A percentile compares a stretch with the other conserved stretches of the same genome.
These are phyloP conservation scores for Sambucus nigra DNA, from an alignment of 129 eudicot species.

Conservation along the genomic window DNA sequence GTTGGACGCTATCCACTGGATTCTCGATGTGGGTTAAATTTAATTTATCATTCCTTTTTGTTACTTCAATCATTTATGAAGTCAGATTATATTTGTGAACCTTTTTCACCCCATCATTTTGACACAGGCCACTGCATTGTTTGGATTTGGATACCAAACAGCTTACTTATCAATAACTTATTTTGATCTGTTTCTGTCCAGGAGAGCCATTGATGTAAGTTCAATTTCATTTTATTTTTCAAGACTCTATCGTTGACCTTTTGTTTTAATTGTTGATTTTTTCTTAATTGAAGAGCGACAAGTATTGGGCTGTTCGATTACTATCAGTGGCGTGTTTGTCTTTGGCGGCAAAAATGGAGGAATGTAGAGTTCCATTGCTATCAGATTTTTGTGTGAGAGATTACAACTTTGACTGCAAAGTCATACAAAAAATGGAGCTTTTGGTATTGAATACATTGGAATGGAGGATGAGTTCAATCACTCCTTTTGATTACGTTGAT, in stretches of 20 bases:
- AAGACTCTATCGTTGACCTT: no score
- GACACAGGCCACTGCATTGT: constrained; percentile 35
- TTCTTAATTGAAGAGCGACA: constrained; percentile 46
- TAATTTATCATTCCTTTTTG: background rate
- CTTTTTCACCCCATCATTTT: no score
- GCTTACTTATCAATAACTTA: constrained; percentile 54
- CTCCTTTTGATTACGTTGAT: constrained; percentile 47
- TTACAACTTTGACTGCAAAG: constrained; percentile 20
- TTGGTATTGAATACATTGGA: constrained; percentile 40
- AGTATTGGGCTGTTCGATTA: no score
- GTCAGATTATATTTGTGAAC: no score
- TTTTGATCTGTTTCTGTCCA: constrained; percentile 57
- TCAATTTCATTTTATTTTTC: no score
- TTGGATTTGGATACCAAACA: constrained; percentile 37
- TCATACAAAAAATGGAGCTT: constrained; percentile 64
- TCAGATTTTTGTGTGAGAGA: constrained; percentile 14
- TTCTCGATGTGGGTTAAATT: constrained; percentile 34
- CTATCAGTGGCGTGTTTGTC: constrained; percentile 56
- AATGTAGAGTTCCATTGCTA: constrained; percentile 20
- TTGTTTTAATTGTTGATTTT: background rate
- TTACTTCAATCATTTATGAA: background rate
- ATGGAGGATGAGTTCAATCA: constrained; percentile 54
- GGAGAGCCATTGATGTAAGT: constrained; percentile 37
- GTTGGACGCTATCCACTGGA: constrained; percentile 48
- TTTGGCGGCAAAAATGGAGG: constrained; percentile 64